Conservation (phyloP, 345 rosid genomes). For the Carallia pectinifolia region DNA sequence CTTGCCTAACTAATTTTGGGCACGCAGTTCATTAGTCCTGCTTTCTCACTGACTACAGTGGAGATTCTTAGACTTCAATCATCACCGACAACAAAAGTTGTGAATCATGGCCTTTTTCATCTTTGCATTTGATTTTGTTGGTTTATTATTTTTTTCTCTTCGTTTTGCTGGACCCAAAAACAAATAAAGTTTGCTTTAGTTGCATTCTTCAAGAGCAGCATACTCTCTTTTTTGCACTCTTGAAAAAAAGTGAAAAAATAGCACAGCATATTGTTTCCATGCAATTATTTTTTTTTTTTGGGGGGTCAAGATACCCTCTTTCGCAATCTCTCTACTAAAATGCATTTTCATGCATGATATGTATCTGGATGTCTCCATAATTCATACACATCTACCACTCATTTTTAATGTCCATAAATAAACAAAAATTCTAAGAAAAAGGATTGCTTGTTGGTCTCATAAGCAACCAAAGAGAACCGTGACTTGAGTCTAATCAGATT, state of each 20-base stretch:
- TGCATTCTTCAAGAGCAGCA: not conserved
- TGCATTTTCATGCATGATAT: too few relatives aligned
- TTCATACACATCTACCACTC: too few relatives aligned
- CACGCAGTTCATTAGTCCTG: not conserved
- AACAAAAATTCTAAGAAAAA: too few relatives aligned
- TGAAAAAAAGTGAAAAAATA: not conserved
- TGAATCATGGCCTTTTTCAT: slow-evolving; percentile 10
- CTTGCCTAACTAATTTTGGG: not conserved
- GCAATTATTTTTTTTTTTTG: too few relatives aligned
- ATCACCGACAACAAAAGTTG: slow-evolving; percentile 6
- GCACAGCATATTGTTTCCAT: not conserved
- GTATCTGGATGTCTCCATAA: too few relatives aligned
- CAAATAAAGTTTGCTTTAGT: not conserved
- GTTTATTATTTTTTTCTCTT: slow-evolving; percentile 1
- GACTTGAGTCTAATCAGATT: too few relatives aligned
- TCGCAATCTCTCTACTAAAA: too few relatives aligned
- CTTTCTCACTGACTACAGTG: slow-evolving; percentile 11
- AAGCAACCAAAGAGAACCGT: too few relatives aligned
- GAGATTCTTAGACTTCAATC: slow-evolving; percentile 7
- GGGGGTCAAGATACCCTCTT: not conserved
- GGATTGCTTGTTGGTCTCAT: too few relatives aligned
- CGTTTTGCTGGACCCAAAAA: not conserved
- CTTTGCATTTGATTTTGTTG: slow-evolving; percentile 6
- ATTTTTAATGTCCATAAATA: too few relatives aligned
- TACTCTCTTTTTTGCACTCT: not conserved